Base-by-base conservation (phyloP, 106 monocot genomes). In the Dendrobium officinale region DNA sequence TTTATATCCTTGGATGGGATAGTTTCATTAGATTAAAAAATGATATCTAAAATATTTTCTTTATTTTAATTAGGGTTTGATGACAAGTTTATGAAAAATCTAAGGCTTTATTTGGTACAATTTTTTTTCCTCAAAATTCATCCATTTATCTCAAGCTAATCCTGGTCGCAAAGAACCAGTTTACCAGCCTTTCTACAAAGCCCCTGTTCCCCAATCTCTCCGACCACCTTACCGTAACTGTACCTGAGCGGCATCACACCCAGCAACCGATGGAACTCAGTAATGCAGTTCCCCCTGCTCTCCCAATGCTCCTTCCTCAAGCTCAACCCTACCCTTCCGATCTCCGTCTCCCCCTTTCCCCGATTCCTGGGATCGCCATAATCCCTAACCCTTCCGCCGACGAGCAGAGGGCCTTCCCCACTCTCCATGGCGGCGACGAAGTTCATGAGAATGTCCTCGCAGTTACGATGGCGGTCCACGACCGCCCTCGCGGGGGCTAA, bases 371-470 rank as follows among this genome's bases (percentile, higher is more conserved):
- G 91, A 82, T 98, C 97, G 22, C 97, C 94, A 83, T 80, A 92
- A 68, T 98, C 97, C 45, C 92, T 88, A 10, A 92, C 80, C 77
- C 86, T 74, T 42, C 77, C 90, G 42, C 81, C 89, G 77, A 95
- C 97, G 76, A 94, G 75, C 81, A 98, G 79, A 47, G 95, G 94
- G 22, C 89, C 87, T 42, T 58, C 77, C 16, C 91, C 87, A n/a
- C 75, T 67, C 86, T 84, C 91, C 81, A 82, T 80, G 48, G 94
- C 88, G 42, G 78, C 91, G 27, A 98, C 85, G 79, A 98, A 95
- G 79, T 95, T 98, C 92, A 98, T 95, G 58, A 98, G 87, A 13
- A 98, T 86, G 80, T 95, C 97, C 92, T 95, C 97, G 84, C 97
- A 98, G 84, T 95, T 95, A 43, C 97, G 70, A 85, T 66, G 79